Evolutionary conservation across 2,329 filamentous ascomycete species (phyloP).

Genomic region (Aspergillus novofumigatus): DNA sequence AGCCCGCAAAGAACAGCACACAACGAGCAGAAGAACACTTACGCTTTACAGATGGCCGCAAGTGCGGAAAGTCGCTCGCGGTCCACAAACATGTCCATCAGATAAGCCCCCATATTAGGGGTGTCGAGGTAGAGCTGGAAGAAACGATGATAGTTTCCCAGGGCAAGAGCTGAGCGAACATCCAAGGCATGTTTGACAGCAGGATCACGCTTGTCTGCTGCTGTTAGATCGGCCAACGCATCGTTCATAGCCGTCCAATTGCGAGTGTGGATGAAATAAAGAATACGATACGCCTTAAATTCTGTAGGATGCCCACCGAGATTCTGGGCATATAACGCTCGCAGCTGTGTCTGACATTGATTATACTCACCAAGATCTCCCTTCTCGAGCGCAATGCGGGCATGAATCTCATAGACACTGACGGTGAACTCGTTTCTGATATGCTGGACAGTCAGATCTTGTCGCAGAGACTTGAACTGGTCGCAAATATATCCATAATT

Average conservation of each 20-base stretch:
- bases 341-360: slow-evolving; percentile 97
- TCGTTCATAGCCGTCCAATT: slow-evolving; percentile 98
- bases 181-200: slow-evolving; percentile 87
- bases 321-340: slow-evolving; percentile 81
- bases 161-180: slow-evolving; percentile 83
- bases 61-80: slow-evolving; percentile 88
- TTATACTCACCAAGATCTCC: slow-evolving; percentile 99
- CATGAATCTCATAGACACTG: slow-evolving; percentile 94
- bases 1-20: slow-evolving; percentile 32
- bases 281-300: slow-evolving; percentile 98
- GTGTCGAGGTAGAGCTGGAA: slow-evolving; percentile 94
- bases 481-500: slow-evolving; percentile 99
- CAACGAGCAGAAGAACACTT: slow-evolving; percentile 44
- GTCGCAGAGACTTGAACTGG: slow-evolving; percentile 96
- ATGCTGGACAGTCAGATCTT: slow-evolving; percentile 96
- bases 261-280: slow-evolving; percentile 99
- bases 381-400: slow-evolving; percentile 94
- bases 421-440: slow-evolving; percentile 97
- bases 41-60: slow-evolving; percentile 93
- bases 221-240: slow-evolving; percentile 96
- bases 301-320: slow-evolving; percentile 87
- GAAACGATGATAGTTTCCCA: slow-evolving; percentile 96
- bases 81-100: slow-evolving; percentile 98
- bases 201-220: slow-evolving; percentile 83
- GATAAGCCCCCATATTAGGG: slow-evolving; percentile 93